Conservation (phyloP, 306 rosid genomes). For the Sindora glabra region DNA sequence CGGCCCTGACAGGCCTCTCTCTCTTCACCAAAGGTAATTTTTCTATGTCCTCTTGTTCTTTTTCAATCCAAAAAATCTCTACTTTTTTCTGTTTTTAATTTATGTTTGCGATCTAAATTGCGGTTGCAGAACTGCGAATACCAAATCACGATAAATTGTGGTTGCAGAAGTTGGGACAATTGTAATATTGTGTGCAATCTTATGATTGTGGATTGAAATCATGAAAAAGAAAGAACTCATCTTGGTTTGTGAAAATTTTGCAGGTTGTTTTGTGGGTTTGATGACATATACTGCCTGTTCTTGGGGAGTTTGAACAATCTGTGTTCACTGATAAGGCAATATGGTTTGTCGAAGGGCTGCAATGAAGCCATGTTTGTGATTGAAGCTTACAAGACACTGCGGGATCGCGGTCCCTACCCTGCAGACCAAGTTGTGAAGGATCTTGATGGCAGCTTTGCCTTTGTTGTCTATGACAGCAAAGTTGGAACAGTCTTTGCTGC, state of each 20-base stretch:
- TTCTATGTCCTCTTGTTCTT: neutral
- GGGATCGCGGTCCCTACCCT: constrained; percentile 95
- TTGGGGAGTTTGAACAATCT: constrained; percentile 81
- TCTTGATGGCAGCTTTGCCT: constrained; percentile 91
- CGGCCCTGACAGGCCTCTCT: constrained; percentile 35
- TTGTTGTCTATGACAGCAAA: constrained; percentile 92
- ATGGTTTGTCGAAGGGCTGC: constrained; percentile 59
- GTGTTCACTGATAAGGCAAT: constrained; percentile 49
- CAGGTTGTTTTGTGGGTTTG: constrained; percentile 84
- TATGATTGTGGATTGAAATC: no score
- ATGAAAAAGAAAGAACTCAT: neutral
- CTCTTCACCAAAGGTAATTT: constrained; percentile 51
- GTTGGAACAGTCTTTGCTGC: constrained; percentile 80
- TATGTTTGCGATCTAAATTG: no score
- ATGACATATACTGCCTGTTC: constrained; percentile 81
- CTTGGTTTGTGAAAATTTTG: neutral
- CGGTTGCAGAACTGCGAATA: no score
- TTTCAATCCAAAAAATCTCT: neutral
- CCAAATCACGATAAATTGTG: no score
- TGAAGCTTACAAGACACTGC: constrained; percentile 83
- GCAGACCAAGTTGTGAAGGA: constrained; percentile 95
- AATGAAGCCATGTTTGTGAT: constrained; percentile 86
- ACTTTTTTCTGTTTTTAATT: no score
- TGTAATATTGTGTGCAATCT: no score
- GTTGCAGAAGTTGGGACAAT: no score